Evolutionary conservation across 495 filamentous ascomycete genomes (phyloP).

Genomic region (Daldinia decipiens): DNA sequence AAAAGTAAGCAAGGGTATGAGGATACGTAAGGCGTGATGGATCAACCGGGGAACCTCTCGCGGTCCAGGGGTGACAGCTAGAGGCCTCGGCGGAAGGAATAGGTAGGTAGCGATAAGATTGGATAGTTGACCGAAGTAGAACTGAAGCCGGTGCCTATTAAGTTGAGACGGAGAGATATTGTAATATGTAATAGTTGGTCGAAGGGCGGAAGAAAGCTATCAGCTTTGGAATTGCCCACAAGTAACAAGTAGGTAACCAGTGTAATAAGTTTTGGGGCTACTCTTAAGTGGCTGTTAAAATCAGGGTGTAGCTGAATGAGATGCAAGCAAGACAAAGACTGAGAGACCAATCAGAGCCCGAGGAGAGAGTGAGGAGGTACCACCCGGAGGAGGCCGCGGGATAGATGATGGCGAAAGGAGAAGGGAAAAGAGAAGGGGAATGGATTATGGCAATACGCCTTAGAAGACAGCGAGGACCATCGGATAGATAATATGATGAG

Average conservation of each 20-base stretch:
- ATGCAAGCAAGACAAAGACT: constrained; percentile 29
- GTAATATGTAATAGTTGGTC: constrained; percentile 13
- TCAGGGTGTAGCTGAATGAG: constrained; percentile 29
- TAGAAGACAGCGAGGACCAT: constrained; percentile 27
- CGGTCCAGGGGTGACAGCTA: constrained; percentile 22
- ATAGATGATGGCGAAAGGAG: constrained; percentile 13
- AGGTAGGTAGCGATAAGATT: constrained; percentile 21
- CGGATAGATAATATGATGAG: constrained; percentile 18
- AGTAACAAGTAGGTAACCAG: constrained; percentile 13
- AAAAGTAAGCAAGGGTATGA: constrained; percentile 30
- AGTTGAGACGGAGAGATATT: constrained; percentile 3
- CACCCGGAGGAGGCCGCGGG: constrained; percentile 36
- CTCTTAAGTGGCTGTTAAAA: constrained; percentile 14
- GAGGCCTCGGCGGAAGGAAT: constrained; percentile 29
- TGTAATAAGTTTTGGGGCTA: constrained; percentile 24
- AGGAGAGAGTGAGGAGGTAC: constrained; percentile 34
- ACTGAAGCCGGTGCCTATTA: constrained; percentile 22
- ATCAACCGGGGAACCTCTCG: constrained; percentile 37
- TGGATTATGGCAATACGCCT: constrained; percentile 25
- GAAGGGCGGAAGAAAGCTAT: constrained; percentile 16
- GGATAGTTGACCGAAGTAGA: constrained; percentile 28
- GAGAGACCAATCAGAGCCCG: constrained; percentile 32
- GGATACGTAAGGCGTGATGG: constrained; percentile 37
- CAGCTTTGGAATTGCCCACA: constrained; percentile 21
- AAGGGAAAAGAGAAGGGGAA: constrained; percentile 14